phyloP scores from a whole-genome alignment of 441 rosid species.

The Erodium trifolium region DNA sequence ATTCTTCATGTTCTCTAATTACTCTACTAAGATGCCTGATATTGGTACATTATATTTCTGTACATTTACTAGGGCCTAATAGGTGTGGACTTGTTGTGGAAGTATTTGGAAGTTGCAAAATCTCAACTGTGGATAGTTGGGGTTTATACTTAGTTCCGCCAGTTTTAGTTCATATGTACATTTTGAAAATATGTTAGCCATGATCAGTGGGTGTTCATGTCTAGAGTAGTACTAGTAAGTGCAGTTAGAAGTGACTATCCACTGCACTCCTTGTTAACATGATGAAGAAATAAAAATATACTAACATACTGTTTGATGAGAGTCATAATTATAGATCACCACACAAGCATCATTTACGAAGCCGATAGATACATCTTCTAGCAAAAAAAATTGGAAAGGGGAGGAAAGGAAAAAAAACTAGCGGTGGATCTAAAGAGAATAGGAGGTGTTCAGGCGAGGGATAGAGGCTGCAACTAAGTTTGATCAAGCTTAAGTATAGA shows the following conservation, averaged over 20 bases:
- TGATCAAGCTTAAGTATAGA: conserved; percentile 11
- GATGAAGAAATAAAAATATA: background rate
- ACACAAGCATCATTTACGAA: background rate
- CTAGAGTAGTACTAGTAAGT: too few relatives aligned
- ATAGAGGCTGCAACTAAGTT: background rate
- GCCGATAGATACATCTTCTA: conserved; percentile 3
- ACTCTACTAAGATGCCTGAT: background rate
- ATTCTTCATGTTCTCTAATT: background rate
- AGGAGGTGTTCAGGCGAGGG: conserved; percentile 8
- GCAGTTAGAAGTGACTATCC: too few relatives aligned
- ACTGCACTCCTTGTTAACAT: background rate
- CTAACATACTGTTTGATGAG: background rate
- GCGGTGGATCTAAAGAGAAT: conserved; percentile 10
- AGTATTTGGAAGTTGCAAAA: background rate
- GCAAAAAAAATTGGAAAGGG: background rate
- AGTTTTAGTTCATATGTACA: too few relatives aligned
- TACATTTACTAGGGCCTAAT: background rate
- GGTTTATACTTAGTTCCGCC: background rate
- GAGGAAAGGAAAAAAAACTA: background rate
- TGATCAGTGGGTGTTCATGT: too few relatives aligned
- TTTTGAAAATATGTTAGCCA: too few relatives aligned
- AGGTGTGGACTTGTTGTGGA: background rate
- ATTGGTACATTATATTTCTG: background rate
- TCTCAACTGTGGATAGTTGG: background rate
- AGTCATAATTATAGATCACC: background rate